Conservation (phyloP, 1,139 yeast species). For the Debaryomyces udenii region DNA sequence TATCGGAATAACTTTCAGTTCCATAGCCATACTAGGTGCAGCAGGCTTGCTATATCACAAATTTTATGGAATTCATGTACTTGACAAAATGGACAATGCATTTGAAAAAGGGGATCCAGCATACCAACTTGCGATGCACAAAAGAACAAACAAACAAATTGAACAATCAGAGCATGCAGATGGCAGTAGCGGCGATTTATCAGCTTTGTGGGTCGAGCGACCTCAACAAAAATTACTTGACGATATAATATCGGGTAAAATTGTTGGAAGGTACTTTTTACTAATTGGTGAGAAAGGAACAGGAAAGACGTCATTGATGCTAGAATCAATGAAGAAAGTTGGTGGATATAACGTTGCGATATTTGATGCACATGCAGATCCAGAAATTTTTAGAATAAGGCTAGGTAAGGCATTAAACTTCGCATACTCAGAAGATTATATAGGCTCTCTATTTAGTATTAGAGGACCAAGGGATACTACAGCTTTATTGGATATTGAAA, state of each 20-base stretch:
- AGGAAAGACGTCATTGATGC: slow-evolving; percentile 74
- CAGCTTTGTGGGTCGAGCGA: slow-evolving; percentile 63
- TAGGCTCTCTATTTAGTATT: slow-evolving; percentile 80
- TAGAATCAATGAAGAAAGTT: slow-evolving; percentile 70
- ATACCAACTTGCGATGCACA: slow-evolving; percentile 57
- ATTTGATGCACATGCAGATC: slow-evolving; percentile 85
- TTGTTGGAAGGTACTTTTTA: slow-evolving; percentile 69
- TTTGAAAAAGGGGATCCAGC: slow-evolving; percentile 73
- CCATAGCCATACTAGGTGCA: slow-evolving; percentile 67
- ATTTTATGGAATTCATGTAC: slow-evolving; percentile 60
- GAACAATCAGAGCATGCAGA: slow-evolving; percentile 28
- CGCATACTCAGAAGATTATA: slow-evolving; percentile 77
- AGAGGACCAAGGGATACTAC: slow-evolving; percentile 87
- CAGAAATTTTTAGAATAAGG: slow-evolving; percentile 77
- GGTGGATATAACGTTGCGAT: slow-evolving; percentile 69
- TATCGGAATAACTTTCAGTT: slow-evolving; percentile 74
- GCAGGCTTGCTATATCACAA: slow-evolving; percentile 75
- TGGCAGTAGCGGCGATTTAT: slow-evolving; percentile 25
- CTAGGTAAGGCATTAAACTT: slow-evolving; percentile 77
- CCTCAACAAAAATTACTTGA: slow-evolving; percentile 70
- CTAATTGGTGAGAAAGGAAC: slow-evolving; percentile 86
- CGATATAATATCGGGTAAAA: slow-evolving; percentile 63
- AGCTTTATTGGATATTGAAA: slow-evolving; percentile 77
- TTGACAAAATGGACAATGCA: slow-evolving; percentile 66
- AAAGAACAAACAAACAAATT: slow-evolving; percentile 36